These are phyloP conservation scores for Diplocarpon mali DNA, from an alignment of 2,329 filamentous ascomycete genomes.

Conservation along the genomic window DNA sequence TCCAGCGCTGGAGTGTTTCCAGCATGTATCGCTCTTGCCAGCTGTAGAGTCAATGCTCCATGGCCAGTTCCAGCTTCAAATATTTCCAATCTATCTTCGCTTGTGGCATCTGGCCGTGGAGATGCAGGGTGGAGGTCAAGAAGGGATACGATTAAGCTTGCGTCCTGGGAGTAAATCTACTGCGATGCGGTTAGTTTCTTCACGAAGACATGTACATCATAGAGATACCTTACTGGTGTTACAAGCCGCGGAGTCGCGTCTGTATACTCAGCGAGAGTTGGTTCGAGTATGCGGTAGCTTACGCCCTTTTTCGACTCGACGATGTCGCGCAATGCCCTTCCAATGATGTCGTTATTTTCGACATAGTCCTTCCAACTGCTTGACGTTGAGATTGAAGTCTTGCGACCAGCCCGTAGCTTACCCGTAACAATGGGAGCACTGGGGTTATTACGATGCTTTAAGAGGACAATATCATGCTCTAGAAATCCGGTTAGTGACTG, in stretches of 20 bases:
- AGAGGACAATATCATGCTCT: constrained; percentile 27
- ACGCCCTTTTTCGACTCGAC: constrained; percentile 14
- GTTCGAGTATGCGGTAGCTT: constrained; percentile 39
- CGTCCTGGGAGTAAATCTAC: constrained; percentile 65
- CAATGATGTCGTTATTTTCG: constrained; percentile 30
- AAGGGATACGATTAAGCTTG: constrained; percentile 62
- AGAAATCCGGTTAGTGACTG: background rate
- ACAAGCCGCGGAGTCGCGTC: constrained; percentile 55
- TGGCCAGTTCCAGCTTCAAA: constrained; percentile 82
- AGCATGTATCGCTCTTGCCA: constrained; percentile 65
- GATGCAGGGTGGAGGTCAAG: constrained; percentile 63
- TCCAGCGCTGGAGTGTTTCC: constrained; percentile 47
- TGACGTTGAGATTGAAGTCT: constrained; percentile 20
- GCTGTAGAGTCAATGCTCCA: constrained; percentile 64
- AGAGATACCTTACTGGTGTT: constrained; percentile 49
- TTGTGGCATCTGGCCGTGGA: constrained; percentile 49
- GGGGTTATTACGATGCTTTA: constrained; percentile 14
- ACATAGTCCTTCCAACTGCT: constrained; percentile 22
- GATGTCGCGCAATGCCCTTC: constrained; percentile 17
- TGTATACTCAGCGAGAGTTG: constrained; percentile 65
- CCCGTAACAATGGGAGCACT: constrained; percentile 28
- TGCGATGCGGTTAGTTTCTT: constrained; percentile 16
- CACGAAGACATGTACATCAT: background rate
- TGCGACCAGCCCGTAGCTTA: constrained; percentile 30
- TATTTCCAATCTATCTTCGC: constrained; percentile 48